Evolutionary conservation across 2,329 filamentous ascomycete genomes (phyloP).

Genomic region (Cladosporium sp.): DNA sequence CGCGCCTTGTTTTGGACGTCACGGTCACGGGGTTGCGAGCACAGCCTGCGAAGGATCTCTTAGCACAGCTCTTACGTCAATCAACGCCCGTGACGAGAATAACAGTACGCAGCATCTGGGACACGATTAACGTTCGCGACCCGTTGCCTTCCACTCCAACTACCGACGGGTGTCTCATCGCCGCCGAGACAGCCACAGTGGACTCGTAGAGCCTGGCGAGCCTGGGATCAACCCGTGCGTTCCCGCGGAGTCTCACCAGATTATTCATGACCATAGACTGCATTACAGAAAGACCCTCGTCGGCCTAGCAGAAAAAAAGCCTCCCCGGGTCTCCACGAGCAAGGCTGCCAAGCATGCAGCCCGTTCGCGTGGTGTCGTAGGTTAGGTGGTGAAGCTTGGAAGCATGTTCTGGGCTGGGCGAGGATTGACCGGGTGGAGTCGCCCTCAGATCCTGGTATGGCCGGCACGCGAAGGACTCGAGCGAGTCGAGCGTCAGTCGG

Average conservation of each 20-base stretch:
- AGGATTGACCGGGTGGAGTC: constrained; percentile 9
- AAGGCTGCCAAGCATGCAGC: constrained; percentile 8
- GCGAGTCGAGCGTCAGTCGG: not conserved
- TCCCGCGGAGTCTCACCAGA: not conserved
- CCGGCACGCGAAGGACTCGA: not conserved
- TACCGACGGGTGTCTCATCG: constrained; percentile 1
- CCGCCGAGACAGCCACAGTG: constrained; percentile 16
- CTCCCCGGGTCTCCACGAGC: not conserved
- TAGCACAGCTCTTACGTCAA: not conserved
- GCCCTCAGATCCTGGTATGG: not conserved
- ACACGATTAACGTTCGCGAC: not conserved
- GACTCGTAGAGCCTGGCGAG: not conserved
- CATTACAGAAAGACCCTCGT: not conserved
- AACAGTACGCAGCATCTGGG: not conserved
- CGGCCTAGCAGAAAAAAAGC: not conserved
- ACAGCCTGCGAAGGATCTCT: not conserved
- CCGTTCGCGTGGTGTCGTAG: constrained; percentile 5
- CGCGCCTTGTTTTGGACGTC: constrained; percentile 1
- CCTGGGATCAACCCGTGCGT: not conserved
- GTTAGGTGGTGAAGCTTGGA: constrained; percentile 1
- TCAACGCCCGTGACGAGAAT: constrained; percentile 3
- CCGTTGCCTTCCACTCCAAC: not conserved
- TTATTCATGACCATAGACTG: not conserved
- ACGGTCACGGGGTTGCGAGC: not conserved
- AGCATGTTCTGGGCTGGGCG: constrained; percentile 12